Evolutionary conservation across 768 basidiomycete genomes (phyloP), one percentile per base, ranked within the genome.

Genomic region (Lyophyllum atratum): DNA sequence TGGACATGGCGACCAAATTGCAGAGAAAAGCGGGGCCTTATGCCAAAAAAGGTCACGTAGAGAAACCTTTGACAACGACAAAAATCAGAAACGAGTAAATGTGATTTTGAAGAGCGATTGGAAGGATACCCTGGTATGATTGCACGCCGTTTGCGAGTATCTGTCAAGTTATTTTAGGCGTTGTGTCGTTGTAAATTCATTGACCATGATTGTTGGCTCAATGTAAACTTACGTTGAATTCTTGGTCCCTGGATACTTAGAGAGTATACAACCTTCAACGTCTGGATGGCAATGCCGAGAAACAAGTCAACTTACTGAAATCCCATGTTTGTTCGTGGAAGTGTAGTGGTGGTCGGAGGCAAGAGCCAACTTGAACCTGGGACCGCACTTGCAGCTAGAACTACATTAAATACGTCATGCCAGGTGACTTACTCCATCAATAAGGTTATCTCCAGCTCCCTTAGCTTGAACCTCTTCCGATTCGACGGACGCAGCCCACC

Each of bases 41-140:
- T n/a, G 31, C 55, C 52, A 22, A 48, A 47, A 24, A 58, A 53
- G 25, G 59, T 60, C 26, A 60, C 59, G 31, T 61, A 61, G 9
- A 61, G 56, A 43, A 61, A 54, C 7, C 56, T 61, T 15, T 15
- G 29, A 42, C 19, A 25, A 14, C 2, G 31, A 31, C 26, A n/a
- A 7, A 26, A 25, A 50, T 8, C 21, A 15, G 2, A 29, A 8
- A 28, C 24, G n/a, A 11, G 49, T 21, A 8, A 21, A 12, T 15
- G 19, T 2, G 9, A 50, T 33, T 33, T 6, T 6, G 31, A 39
- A 28, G 3, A 2, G 15, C 21, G 17, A 24, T 3, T 34, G n/a
- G n/a, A n/a, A n/a, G n/a, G 17, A 21, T 43, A 52, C 56, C 60
- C 56, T 3, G 60, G 56, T 43, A 61, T 58, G 49, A 61, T 58